Conservation (phyloP, 257 asterid species). For the Cruciata laevipes region DNA sequence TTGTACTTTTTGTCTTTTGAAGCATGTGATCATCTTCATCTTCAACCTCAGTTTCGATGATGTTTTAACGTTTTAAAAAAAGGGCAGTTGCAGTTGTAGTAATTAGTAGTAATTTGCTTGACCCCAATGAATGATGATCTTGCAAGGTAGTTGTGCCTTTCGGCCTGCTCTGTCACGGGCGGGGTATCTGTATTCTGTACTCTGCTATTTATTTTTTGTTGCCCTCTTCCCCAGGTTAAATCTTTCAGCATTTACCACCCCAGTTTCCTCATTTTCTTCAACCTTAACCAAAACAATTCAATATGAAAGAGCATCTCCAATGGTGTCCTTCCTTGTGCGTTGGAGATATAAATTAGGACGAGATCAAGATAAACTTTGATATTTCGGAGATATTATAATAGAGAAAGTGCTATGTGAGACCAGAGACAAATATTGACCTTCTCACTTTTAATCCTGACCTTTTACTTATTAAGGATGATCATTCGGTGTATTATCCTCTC, state of each 20-base stretch:
- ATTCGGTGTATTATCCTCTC: too few relatives aligned
- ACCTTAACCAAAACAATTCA: too few relatives aligned
- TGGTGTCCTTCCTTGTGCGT: too few relatives aligned
- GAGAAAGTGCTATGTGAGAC: too few relatives aligned
- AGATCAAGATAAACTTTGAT: too few relatives aligned
- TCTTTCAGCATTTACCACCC: neutral
- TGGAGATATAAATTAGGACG: too few relatives aligned
- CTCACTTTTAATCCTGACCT: too few relatives aligned
- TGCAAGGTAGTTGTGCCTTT: constrained; percentile 20
- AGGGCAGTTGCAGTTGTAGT: neutral
- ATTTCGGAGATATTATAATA: too few relatives aligned
- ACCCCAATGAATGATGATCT: constrained; percentile 23
- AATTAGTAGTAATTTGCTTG: too few relatives aligned
- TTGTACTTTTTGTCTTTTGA: constrained; percentile 11
- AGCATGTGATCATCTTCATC: constrained; percentile 18
- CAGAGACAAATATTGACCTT: too few relatives aligned
- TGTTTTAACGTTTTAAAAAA: neutral
- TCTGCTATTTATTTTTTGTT: neutral
- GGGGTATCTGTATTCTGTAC: constrained; percentile 3
- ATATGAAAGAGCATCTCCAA: too few relatives aligned
- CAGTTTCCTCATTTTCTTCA: neutral
- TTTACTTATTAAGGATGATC: too few relatives aligned
- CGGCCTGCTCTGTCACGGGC: constrained; percentile 26
- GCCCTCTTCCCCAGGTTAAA: constrained; percentile 16
- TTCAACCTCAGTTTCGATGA: constrained; percentile 5